Percentiles rank a stretch among this genome's conserved stretches.
These are phyloP conservation scores for Hypholoma fasciculare DNA, from an alignment of 768 basidiomycete genomes.

Conservation along the genomic window DNA sequence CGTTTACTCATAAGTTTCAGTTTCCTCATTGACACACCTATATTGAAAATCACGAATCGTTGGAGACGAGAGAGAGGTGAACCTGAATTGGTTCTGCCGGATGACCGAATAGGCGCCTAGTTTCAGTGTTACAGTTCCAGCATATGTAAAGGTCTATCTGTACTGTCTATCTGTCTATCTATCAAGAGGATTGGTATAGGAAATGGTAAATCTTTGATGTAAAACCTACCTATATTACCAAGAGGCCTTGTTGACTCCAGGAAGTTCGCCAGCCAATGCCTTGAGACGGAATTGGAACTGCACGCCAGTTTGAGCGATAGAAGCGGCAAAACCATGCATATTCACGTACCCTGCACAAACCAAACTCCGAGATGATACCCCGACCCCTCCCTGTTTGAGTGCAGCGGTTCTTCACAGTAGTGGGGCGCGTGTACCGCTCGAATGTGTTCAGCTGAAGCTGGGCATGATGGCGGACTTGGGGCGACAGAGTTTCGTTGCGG, in stretches of 20 bases:
- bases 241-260: conserved; percentile 89
- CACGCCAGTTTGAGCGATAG: background rate
- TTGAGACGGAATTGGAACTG: conserved; percentile 92
- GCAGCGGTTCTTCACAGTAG: conserved; percentile 88
- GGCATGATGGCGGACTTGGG: conserved; percentile 89
- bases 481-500: conserved; percentile 85
- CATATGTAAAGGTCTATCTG: too few species aligned
- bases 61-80: conserved; percentile 89
- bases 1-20: conserved; percentile 36
- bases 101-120: conserved; percentile 11
- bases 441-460: conserved; percentile 93
- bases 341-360: conserved; percentile 68
- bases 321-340: conserved; percentile 10
- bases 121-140: too few species aligned
- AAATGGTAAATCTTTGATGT: conserved; percentile 1
- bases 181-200: conserved; percentile 1
- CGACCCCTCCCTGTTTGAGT: conserved; percentile 81
- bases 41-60: conserved; percentile 73
- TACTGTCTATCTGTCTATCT: background rate
- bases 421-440: conserved; percentile 78
- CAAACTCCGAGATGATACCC: conserved; percentile 90
- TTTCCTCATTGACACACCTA: conserved; percentile 75
- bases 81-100: conserved; percentile 46
- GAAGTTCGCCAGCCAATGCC: conserved; percentile 77
- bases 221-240: conserved; percentile 56